These are phyloP conservation scores for Xylaria sp. DNA, from an alignment of 2,329 filamentous ascomycete species.

Conservation along the genomic window DNA sequence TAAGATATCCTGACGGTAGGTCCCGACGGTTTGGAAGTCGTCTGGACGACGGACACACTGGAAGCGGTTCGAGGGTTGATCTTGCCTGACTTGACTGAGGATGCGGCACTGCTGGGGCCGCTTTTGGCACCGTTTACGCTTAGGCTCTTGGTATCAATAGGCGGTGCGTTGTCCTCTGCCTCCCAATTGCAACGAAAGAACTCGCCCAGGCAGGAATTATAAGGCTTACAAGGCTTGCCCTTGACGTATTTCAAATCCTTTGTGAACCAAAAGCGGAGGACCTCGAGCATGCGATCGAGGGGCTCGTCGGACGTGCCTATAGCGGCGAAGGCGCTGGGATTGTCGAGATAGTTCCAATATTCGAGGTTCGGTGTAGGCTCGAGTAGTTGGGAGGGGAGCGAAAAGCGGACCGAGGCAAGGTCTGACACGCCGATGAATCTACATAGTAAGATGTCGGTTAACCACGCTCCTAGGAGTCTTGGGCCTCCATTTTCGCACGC, in stretches of 20 bases:
- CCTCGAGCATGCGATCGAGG: constrained; percentile 92
- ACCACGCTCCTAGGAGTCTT: constrained; percentile 23
- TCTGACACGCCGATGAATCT: constrained; percentile 97
- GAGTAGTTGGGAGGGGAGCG: constrained; percentile 91
- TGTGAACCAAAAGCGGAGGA: constrained; percentile 97
- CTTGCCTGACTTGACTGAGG: constrained; percentile 59
- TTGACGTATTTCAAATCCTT: constrained; percentile 99
- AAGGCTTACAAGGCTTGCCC: constrained; percentile 98
- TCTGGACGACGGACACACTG: constrained; percentile 63
- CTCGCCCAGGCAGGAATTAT: constrained; percentile 96
- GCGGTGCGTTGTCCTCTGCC: constrained; percentile 79
- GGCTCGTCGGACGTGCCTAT: constrained; percentile 91
- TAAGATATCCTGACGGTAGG: constrained; percentile 84
- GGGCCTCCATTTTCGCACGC: constrained; percentile 3
- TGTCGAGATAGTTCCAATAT: constrained; percentile 98
- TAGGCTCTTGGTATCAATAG: constrained; percentile 65
- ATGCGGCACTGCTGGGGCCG: constrained; percentile 56
- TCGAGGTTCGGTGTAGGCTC: constrained; percentile 97
- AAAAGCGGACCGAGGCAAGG: constrained; percentile 95
- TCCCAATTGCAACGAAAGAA: constrained; percentile 99
- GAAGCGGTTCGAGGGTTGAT: constrained; percentile 59
- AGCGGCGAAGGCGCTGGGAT: constrained; percentile 86
- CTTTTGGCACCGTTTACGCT: constrained; percentile 43
- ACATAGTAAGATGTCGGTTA: constrained; percentile 46
- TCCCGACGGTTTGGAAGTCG: constrained; percentile 56